phyloP scores from a whole-genome alignment of 1,284 basidiomycete species.

The Anthracocystis panici-leucophaei region DNA sequence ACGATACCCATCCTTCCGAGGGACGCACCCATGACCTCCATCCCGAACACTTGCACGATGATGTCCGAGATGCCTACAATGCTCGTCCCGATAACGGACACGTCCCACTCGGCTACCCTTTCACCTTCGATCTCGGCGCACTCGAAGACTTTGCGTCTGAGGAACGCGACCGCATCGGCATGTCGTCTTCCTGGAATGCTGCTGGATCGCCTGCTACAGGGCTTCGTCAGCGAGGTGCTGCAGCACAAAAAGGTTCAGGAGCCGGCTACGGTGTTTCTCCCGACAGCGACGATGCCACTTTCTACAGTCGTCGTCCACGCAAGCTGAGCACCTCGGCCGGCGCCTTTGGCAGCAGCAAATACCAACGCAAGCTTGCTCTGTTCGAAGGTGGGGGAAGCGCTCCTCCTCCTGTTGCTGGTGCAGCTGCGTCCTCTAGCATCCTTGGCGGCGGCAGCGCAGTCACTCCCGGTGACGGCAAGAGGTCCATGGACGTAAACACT shows the following conservation, averaged over 20 bases:
- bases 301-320: slow-evolving; percentile 66
- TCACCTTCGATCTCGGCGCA: slow-evolving; percentile 62
- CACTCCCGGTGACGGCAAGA: slow-evolving; percentile 15
- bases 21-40: slow-evolving; percentile 21
- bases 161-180: slow-evolving; percentile 60
- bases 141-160: slow-evolving; percentile 64
- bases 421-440: slow-evolving; percentile 66
- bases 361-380: slow-evolving; percentile 86
- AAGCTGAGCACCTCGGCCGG: slow-evolving; percentile 48
- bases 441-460: slow-evolving; percentile 70
- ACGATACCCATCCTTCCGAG: slow-evolving; percentile 30
- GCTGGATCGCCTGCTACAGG: slow-evolving; percentile 27
- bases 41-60: slow-evolving; percentile 25
- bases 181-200: slow-evolving; percentile 28
- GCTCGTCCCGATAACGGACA: slow-evolving; percentile 23
- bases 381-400: slow-evolving; percentile 79
- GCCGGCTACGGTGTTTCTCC: slow-evolving; percentile 58
- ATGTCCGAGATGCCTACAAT: slow-evolving; percentile 25
- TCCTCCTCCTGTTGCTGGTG: slow-evolving; percentile 55
- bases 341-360: slow-evolving; percentile 61
- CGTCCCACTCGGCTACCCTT: slow-evolving; percentile 63
- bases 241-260: slow-evolving; percentile 28
- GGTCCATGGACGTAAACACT: slow-evolving; percentile 64
- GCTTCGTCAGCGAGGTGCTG: slow-evolving; percentile 34
- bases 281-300: slow-evolving; percentile 65